phyloP scores from a whole-genome alignment of 768 basidiomycete species.

The Lactifluus pinguis region DNA sequence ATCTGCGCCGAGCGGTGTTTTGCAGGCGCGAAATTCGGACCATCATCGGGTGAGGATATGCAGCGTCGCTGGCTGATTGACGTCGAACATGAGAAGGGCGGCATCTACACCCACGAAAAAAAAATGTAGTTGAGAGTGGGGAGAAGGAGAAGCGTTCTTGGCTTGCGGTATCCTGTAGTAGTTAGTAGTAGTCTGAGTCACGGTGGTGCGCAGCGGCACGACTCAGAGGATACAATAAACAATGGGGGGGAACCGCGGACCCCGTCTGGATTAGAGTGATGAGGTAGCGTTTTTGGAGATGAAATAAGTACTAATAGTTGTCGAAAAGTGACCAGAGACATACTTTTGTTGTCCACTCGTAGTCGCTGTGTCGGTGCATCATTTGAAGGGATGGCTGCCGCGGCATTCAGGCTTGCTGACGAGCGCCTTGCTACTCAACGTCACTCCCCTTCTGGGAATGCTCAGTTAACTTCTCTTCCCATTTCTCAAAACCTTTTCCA shows the following conservation, averaged over 20 bases:
- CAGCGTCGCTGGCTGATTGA: constrained; percentile 56
- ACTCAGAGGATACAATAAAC: background rate
- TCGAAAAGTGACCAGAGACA: no score
- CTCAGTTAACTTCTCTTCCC: no score
- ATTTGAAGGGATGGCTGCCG: no score
- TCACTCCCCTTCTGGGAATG: no score
- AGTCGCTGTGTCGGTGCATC: no score
- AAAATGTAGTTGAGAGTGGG: constrained; percentile 76
- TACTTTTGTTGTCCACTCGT: no score
- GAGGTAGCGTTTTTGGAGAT: constrained; percentile 24
- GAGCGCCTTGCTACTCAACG: no score
- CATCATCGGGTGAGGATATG: constrained; percentile 62
- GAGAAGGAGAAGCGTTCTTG: constrained; percentile 65
- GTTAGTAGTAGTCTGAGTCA: background rate
- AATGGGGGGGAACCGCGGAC: constrained; percentile 30
- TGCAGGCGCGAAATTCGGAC: constrained; percentile 57
- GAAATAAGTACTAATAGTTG: no score
- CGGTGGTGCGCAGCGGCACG: no score
- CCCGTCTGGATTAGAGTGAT: no score
- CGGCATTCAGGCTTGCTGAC: no score
- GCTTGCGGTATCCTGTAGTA: constrained; percentile 66
- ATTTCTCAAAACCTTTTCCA: no score
- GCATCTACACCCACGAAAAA: constrained; percentile 80
- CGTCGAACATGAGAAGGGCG: constrained; percentile 72
- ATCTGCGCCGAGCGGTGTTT: constrained; percentile 58